Evolutionary conservation across 2,329 filamentous ascomycete genomes (phyloP), one percentile per base, ranked within the genome.

Genomic region (Diplodia scrobiculata): DNA sequence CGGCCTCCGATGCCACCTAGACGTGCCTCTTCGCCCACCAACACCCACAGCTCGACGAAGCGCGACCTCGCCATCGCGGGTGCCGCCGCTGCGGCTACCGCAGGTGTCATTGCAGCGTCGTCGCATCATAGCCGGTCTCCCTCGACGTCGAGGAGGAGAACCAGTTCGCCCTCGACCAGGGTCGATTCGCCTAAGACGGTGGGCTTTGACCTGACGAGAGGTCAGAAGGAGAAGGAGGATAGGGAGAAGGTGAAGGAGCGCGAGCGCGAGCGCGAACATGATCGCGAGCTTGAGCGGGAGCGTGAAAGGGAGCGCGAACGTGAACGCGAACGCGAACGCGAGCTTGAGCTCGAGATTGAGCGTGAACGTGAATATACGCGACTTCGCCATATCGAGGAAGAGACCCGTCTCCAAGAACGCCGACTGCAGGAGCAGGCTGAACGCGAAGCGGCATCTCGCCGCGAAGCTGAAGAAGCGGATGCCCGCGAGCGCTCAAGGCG

Each of bases 181-280:
- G 53, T 48, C 17, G 70, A 68, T 34, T 73, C 73, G 25, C 72
- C 77, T 17, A 79, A 79, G 9, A 82, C 80, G 67, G 86, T 88
- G 7, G 82, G 83, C 64, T 87, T 87, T 69, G 81, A 84, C 45
- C 72, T 87, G 59, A 86, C 84, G 0, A 78, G 86, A 54, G 84
- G 86, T 71, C 84, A 87, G 73, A 78, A 76, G 41, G 78, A 81
- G 34, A 83, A 81, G 63, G 83, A 84, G 64, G 71, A 75, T 34
- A 76, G 75, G 34, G 76, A 78, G 59, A 73, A 71, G 19, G 72
- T 72, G 5, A 76, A 73, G 66, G 72, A 78, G 54, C 70, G 78
- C 68, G 73, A 50, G 47, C 59, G 59, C 65, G 66, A 67, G 50
- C 66, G 67, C 69, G 41, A 60, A 10, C 53, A 52, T 27, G 38